A percentile compares a stretch with the other conserved stretches of the same genome.
These are phyloP conservation scores for Plectranthus barbatus DNA, from an alignment of 257 asterid species.

Conservation along the genomic window DNA sequence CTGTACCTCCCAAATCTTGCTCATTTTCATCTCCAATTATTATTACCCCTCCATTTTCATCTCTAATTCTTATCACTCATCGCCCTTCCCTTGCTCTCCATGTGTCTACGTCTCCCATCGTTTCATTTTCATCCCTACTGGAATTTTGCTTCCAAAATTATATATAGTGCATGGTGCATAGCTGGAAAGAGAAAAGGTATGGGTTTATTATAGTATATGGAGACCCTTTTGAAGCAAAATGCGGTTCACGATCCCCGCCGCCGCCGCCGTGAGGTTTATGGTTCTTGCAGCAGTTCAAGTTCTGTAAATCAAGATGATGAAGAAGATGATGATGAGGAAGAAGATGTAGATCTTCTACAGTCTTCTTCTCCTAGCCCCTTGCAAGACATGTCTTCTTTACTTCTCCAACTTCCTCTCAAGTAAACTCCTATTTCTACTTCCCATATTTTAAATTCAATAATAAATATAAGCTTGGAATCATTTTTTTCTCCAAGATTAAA, in stretches of 20 bases:
- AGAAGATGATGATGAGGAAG: neutral
- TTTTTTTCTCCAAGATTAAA: no score
- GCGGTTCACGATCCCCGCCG: neutral
- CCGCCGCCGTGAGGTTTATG: neutral
- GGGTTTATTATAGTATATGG: constrained; percentile 4
- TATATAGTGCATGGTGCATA: constrained; percentile 22
- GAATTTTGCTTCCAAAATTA: no score
- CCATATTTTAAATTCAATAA: no score
- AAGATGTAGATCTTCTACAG: constrained; percentile 12
- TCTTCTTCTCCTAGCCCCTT: constrained; percentile 16
- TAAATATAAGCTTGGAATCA: no score
- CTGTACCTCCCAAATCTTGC: constrained; percentile 12
- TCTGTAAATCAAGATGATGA: constrained; percentile 16
- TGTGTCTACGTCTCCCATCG: no score
- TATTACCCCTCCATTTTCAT: neutral
- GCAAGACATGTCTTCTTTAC: constrained; percentile 52
- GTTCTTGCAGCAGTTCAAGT: constrained; percentile 15
- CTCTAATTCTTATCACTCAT: no score
- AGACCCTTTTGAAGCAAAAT: constrained; percentile 5
- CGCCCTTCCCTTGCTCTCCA: no score
- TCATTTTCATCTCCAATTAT: constrained; percentile 4
- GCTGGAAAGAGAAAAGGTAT: neutral
- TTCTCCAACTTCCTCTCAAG: constrained; percentile 63
- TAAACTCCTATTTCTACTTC: constrained; percentile 18
- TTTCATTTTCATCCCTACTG: no score